Evolutionary conservation across 306 rosid genomes (phyloP), one percentile per base, ranked within the genome.

Genomic region (Citrullus mucosospermus): DNA sequence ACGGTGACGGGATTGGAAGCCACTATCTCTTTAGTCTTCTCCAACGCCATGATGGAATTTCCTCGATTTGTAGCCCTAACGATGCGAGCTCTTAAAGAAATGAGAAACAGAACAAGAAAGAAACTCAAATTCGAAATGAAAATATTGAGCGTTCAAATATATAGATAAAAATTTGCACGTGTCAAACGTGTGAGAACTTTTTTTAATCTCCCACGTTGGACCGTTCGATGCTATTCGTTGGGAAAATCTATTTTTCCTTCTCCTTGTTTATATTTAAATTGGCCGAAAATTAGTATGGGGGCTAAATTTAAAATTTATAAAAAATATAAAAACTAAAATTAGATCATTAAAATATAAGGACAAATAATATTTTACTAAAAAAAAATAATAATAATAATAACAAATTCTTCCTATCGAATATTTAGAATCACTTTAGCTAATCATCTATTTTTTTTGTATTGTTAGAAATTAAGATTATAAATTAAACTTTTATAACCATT

Each of bases 11-110:
- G 34, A 70, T 89, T 91, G 75, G 93, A 66, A 11, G 93, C 79
- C 3, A 92, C 96, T 70, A 92, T 79, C 81, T 95, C 97, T 86
- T 95, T 89, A 4, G 98, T 96, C 80, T 92, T 92, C 0, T 91
- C 66, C 74, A 87, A 80, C 56, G 97, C 97, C 98, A 95, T 92
- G 1, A 22, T 58, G 51, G 57, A 70, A 0, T 43, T 5, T 44
- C n/a, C 56, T 11, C 6, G 38, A 70, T 46, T 28, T 6, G 55
- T 0, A 46, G 22, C 76, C 76, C 76, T 70, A 70, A 46, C 38
- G 36, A 20, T 15, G 53, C 36, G 17, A 20, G n/a, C 56, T 69
- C 75, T 11, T n/a, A 36, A 66, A 44, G 12, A 67, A 67, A 18
- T 18, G 51, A 39, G 32, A 25, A 60, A 12, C 1, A 25, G 39